Conservation (phyloP, 2,329 filamentous ascomycete genomes). For the Capronia americana region DNA sequence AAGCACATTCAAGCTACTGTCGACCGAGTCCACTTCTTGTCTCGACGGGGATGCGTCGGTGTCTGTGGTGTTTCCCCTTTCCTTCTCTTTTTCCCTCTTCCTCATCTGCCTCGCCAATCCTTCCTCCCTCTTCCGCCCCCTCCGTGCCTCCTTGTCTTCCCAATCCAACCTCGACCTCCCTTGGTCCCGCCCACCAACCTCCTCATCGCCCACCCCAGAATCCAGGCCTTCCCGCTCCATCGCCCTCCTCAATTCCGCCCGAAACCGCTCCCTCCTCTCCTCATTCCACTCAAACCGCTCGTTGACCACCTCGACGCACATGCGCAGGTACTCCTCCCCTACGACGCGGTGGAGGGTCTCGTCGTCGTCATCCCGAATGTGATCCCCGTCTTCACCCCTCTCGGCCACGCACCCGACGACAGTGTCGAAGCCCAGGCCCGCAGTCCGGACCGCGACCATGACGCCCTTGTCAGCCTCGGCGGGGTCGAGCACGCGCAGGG, state of each 20-base stretch:
- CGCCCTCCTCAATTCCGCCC: constrained; percentile 33
- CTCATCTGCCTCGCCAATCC: constrained; percentile 47
- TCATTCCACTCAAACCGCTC: constrained; percentile 57
- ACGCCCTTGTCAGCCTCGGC: constrained; percentile 44
- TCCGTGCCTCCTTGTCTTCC: constrained; percentile 44
- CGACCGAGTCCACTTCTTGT: background rate
- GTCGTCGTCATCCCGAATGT: constrained; percentile 42
- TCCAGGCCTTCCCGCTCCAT: constrained; percentile 30
- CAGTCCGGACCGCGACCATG: constrained; percentile 79
- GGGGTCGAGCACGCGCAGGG: constrained; percentile 61
- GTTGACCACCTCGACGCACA: constrained; percentile 73
- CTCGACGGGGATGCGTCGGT: background rate
- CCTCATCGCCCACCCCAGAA: constrained; percentile 11
- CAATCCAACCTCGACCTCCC: constrained; percentile 6
- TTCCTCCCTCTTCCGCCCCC: constrained; percentile 50
- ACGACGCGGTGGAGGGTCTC: constrained; percentile 59
- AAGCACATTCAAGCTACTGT: background rate
- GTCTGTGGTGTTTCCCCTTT: background rate
- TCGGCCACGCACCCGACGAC: constrained; percentile 67
- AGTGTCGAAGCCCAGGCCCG: constrained; percentile 81
- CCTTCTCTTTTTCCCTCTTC: constrained; percentile 18
- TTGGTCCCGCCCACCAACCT: background rate
- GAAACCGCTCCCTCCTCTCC: constrained; percentile 49
- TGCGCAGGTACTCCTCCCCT: constrained; percentile 69
- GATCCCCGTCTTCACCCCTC: constrained; percentile 40